Evolutionary conservation across 345 rosid genomes (phyloP).

Genomic region (Cardamine chenopodiifolia): DNA sequence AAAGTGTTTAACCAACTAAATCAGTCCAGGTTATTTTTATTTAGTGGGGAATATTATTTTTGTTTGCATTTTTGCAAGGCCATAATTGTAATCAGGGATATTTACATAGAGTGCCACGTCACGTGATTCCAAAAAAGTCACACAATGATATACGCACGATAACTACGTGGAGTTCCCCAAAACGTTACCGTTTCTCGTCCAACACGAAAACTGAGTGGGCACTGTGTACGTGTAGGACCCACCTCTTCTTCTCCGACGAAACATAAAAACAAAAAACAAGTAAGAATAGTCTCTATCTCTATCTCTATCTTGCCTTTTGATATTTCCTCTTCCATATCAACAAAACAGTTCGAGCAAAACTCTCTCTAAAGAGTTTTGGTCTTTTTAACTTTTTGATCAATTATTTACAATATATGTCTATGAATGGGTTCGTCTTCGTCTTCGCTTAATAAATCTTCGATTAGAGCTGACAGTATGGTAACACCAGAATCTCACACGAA

Average conservation of each 20-base stretch:
- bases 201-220: slow-evolving; percentile 46
- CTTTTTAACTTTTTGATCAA: background rate
- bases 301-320: background rate
- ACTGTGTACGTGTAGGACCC: slow-evolving; percentile 44
- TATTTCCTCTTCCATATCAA: background rate
- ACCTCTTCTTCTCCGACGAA: slow-evolving; percentile 29
- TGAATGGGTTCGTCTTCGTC: slow-evolving; percentile 42
- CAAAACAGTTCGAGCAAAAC: background rate
- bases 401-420: background rate
- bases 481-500: slow-evolving; percentile 31
- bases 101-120: slow-evolving; percentile 24
- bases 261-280: background rate
- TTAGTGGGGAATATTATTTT: background rate
- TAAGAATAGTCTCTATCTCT: slow-evolving; percentile 2
- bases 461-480: slow-evolving; percentile 38
- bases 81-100: background rate
- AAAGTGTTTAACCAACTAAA: background rate
- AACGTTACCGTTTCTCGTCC: slow-evolving; percentile 22
- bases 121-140: slow-evolving; percentile 13
- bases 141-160: slow-evolving; percentile 28
- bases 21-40: background rate
- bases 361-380: background rate
- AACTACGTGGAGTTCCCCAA: slow-evolving; percentile 22
- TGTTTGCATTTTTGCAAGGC: background rate
- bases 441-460: slow-evolving; percentile 37